Evolutionary conservation across 345 rosid species (phyloP).

Genomic region (Pugionium cornutum): DNA sequence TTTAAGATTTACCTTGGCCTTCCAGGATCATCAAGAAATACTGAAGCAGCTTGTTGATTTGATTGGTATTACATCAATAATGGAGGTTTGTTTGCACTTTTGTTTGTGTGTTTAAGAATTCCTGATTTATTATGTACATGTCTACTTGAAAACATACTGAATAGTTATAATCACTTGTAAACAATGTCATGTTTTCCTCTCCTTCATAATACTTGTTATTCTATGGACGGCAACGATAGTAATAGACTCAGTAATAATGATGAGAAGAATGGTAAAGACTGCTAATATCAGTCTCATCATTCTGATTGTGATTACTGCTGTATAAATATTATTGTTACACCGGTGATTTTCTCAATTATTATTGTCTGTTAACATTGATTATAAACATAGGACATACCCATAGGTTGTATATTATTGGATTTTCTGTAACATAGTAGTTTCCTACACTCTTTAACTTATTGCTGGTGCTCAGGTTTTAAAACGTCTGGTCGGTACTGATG

Average conservation of each 20-base stretch:
- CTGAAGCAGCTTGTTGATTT: constrained; percentile 72
- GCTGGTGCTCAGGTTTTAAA: constrained; percentile 63
- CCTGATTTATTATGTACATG: constrained; percentile 8
- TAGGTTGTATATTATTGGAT: constrained; percentile 1
- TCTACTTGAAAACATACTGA: constrained; percentile 21
- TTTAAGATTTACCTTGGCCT: constrained; percentile 26
- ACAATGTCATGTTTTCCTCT: no score
- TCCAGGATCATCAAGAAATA: constrained; percentile 78
- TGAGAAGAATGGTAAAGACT: no score
- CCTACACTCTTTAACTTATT: constrained; percentile 21
- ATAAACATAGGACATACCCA: background rate
- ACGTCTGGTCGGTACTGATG: constrained; percentile 89
- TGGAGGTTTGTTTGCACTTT: constrained; percentile 71
- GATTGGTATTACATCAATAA: constrained; percentile 87
- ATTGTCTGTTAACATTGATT: no score
- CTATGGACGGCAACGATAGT: no score
- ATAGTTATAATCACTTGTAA: background rate
- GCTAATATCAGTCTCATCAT: no score
- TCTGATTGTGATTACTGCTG: no score
- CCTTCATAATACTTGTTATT: no score
- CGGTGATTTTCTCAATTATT: no score
- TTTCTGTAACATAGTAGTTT: background rate
- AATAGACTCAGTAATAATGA: no score
- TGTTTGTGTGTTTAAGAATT: background rate
- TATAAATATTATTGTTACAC: no score